Evolutionary conservation across 371 early-diverging fungal genomes (phyloP).

Genomic region (Catenaria anguillulae): DNA sequence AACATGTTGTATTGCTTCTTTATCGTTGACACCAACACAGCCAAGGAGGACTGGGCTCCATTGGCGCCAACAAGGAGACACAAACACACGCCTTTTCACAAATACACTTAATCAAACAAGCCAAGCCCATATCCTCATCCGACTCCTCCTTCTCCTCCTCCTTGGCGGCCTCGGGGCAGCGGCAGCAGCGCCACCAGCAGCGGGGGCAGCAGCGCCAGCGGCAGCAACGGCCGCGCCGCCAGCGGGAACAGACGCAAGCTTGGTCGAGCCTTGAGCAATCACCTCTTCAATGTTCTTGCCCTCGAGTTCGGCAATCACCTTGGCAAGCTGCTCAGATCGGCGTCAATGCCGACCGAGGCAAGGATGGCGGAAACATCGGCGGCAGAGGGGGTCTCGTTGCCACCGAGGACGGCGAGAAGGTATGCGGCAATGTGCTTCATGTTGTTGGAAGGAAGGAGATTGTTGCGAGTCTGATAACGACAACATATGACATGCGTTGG

Average conservation of each 20-base stretch:
- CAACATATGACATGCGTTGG: too few species aligned
- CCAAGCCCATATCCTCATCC: constrained; percentile 31
- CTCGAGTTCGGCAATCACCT: constrained; percentile 62
- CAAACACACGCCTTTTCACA: too few species aligned
- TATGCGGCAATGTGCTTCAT: constrained; percentile 97
- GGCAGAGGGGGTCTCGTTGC: constrained; percentile 69
- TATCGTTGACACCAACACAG: too few species aligned
- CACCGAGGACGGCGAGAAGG: constrained; percentile 83
- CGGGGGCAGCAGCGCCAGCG: constrained; percentile 39
- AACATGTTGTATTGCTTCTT: too few species aligned
- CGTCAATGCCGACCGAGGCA: constrained; percentile 81
- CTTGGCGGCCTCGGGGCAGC: constrained; percentile 21
- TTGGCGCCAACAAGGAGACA: too few species aligned
- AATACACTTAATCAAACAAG: constrained; percentile 38
- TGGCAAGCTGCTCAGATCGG: constrained; percentile 56
- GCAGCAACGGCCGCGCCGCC: constrained; percentile 22
- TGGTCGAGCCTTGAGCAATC: constrained; percentile 74
- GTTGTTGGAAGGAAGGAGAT: too few species aligned
- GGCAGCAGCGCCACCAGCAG: constrained; percentile 29
- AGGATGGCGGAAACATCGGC: constrained; percentile 70
- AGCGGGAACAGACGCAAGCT: constrained; percentile 85
- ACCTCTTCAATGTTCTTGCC: constrained; percentile 77
- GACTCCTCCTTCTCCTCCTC: constrained; percentile 40
- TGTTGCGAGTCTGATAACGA: too few species aligned
- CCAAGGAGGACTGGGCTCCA: neutral